phyloP scores from a whole-genome alignment of 768 basidiomycete species.

The Mycena galericulata region DNA sequence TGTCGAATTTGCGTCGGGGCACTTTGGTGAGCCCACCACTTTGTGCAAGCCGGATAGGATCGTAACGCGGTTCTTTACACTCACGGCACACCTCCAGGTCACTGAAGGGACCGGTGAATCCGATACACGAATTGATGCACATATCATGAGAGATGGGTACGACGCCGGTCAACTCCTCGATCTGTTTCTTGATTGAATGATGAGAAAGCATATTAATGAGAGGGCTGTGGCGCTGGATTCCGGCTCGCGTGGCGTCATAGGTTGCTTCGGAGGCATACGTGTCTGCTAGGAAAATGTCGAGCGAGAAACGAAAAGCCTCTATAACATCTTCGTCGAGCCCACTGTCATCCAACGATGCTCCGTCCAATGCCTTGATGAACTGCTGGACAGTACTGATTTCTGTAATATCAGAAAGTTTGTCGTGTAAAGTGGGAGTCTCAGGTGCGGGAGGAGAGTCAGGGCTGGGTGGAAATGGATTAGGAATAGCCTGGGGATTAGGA shows the following conservation, averaged over 20 bases:
- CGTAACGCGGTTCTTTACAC: not conserved
- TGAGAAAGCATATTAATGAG: not conserved
- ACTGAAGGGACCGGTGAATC: not conserved
- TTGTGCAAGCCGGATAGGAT: not conserved
- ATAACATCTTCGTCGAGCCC: not conserved
- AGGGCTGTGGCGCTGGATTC: not conserved
- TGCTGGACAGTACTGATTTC: not conserved
- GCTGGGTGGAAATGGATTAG: not conserved
- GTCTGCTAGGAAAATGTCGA: not conserved
- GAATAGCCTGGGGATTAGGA: not conserved
- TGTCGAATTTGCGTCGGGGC: slow-evolving; percentile 44
- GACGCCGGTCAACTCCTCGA: not conserved
- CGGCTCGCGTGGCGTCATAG: not conserved
- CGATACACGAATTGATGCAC: slow-evolving; percentile 3
- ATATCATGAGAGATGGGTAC: not conserved
- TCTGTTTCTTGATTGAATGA: not conserved
- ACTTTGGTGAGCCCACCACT: slow-evolving; percentile 27
- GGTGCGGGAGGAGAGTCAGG: not conserved
- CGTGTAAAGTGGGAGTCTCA: not conserved
- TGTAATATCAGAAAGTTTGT: not conserved
- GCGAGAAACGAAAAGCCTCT: not conserved
- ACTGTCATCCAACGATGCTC: not conserved
- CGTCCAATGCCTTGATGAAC: not conserved
- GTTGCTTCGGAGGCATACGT: not conserved
- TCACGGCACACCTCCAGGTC: not conserved